A percentile compares a stretch with the other conserved stretches of the same genome.
These are phyloP conservation scores for Cryptosporidium viatorum DNA, from an alignment of 169 alveolate species.

Conservation along the genomic window DNA sequence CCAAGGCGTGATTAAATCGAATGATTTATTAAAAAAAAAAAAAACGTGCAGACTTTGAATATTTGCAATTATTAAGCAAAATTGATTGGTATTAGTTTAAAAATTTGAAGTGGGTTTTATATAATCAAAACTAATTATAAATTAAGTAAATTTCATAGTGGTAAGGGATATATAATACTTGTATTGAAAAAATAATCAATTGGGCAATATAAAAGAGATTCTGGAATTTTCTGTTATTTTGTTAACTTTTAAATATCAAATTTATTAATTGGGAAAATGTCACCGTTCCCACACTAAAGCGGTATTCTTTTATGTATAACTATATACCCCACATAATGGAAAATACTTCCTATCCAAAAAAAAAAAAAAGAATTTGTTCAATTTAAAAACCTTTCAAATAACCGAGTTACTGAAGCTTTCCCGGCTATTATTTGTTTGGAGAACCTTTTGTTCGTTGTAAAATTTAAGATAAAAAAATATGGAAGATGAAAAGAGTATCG, in stretches of 20 bases:
- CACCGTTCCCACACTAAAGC: conserved; percentile 42
- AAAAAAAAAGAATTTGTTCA: neutral
- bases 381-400: neutral
- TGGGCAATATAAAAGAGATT: neutral
- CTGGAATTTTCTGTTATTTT: neutral
- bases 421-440: conserved; percentile 7
- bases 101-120: too few relatives aligned
- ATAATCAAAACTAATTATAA: neutral
- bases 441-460: neutral
- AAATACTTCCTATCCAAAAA: conserved; percentile 42
- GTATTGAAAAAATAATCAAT: too few relatives aligned
- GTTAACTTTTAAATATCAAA: neutral
- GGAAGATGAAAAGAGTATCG: conserved; percentile 70
- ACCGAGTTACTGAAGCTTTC: neutral
- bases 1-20: too few relatives aligned
- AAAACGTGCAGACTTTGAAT: too few relatives aligned
- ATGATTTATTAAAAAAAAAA: too few relatives aligned
- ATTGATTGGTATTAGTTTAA: too few relatives aligned
- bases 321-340: conserved; percentile 19
- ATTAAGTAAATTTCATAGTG: neutral
- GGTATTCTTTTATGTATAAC: conserved; percentile 2
- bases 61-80: too few relatives aligned
- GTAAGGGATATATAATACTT: neutral
- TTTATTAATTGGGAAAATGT: neutral
- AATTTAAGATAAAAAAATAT: conserved; percentile 2